A percentile compares a stretch with the other conserved stretches of the same genome.
phyloP scores from a whole-genome alignment of 179 eudicot genomes.

The Heliamphora pulchella region DNA sequence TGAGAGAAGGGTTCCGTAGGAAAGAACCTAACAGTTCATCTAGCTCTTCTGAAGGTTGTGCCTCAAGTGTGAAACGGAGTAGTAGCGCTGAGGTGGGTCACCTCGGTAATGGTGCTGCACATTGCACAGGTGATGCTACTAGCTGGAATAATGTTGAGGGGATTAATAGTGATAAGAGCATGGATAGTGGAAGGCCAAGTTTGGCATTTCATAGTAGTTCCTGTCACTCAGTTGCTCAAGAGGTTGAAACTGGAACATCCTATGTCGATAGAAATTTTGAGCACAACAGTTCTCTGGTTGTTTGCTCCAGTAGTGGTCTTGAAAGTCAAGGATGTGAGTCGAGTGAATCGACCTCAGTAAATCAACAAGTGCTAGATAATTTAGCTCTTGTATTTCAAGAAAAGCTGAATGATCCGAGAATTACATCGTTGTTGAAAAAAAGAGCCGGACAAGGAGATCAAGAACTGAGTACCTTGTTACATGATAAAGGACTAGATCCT shows the following conservation, averaged over 20 bases:
- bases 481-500: constrained; percentile 95
- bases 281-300: constrained; percentile 46
- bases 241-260: constrained; percentile 69
- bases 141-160: constrained; percentile 78
- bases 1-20: constrained; percentile 88
- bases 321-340: constrained; percentile 94
- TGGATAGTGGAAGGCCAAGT: constrained; percentile 98
- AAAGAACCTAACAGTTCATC: constrained; percentile 90
- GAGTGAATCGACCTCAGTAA: constrained; percentile 68
- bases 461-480: constrained; percentile 71
- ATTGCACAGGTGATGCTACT: constrained; percentile 55
- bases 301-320: constrained; percentile 76
- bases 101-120: constrained; percentile 61
- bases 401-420: constrained; percentile 80
- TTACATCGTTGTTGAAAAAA: constrained; percentile 74
- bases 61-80: constrained; percentile 88
- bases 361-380: constrained; percentile 64
- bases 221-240: constrained; percentile 81
- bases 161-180: constrained; percentile 73
- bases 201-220: constrained; percentile 76
- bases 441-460: constrained; percentile 63
- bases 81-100: constrained; percentile 95
- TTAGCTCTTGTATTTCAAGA: constrained; percentile 80
- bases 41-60: constrained; percentile 94
- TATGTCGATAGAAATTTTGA: constrained; percentile 55